A percentile compares a stretch with the other conserved stretches of the same genome.
Evolutionary conservation across 371 early-diverging fungal species (phyloP).

Genomic region (Mucor irregularis): DNA sequence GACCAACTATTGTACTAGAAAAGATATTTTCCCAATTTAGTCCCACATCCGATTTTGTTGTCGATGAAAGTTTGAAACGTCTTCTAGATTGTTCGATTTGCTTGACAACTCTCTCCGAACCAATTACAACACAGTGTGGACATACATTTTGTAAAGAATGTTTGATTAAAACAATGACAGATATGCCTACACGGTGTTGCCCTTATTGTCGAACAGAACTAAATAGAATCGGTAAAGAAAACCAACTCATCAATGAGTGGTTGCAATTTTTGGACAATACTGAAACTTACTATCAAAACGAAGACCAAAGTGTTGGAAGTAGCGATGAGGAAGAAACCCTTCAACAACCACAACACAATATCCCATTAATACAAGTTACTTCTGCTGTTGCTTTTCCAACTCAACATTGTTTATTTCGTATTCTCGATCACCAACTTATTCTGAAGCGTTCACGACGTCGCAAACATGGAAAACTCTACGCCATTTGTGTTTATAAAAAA

Average conservation of each 20-base stretch:
- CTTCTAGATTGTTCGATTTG: constrained; percentile 26
- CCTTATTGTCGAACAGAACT: constrained; percentile 19
- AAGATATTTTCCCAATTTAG: constrained; percentile 2
- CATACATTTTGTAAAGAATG: constrained; percentile 68
- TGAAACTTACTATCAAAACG: no score
- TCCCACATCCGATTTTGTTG: no score
- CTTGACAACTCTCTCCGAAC: constrained; percentile 23
- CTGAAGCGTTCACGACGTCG: no score
- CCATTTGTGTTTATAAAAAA: constrained; percentile 48
- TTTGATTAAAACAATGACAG: constrained; percentile 19
- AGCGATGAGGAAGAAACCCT: background rate
- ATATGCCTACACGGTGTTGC: background rate
- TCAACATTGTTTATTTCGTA: constrained; percentile 25
- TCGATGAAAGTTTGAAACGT: background rate
- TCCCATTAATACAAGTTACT: constrained; percentile 3
- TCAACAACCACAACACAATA: constrained; percentile 4
- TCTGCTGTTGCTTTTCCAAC: constrained; percentile 3
- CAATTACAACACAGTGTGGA: constrained; percentile 66
- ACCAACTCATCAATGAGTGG: constrained; percentile 11
- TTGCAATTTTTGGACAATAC: background rate
- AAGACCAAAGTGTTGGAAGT: no score
- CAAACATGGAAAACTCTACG: constrained; percentile 40
- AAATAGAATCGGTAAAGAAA: constrained; percentile 4
- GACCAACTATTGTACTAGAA: constrained; percentile 13
- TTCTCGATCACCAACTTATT: constrained; percentile 51